These are phyloP conservation scores for Sordaria brevicollis DNA, from an alignment of 495 filamentous ascomycete species.

Conservation along the genomic window DNA sequence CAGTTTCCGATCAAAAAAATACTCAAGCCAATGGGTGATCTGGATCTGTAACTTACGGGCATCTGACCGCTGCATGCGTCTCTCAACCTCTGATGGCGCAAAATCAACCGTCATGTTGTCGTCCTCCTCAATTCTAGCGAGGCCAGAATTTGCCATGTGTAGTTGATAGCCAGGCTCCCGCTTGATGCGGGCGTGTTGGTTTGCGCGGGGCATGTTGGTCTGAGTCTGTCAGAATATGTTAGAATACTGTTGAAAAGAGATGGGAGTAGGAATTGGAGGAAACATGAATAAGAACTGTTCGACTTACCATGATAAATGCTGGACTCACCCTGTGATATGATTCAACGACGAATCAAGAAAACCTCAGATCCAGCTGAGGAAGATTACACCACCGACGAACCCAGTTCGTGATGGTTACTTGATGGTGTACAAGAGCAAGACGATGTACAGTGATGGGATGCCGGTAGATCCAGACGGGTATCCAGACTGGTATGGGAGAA, in stretches of 20 bases:
- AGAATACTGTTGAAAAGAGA: background rate
- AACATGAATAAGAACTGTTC: background rate
- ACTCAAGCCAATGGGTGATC: background rate
- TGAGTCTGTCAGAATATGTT: background rate
- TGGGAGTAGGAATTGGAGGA: background rate
- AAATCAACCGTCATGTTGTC: background rate
- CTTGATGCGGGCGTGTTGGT: background rate
- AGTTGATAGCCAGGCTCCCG: background rate
- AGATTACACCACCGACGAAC: background rate
- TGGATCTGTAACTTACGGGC: conserved; percentile 16
- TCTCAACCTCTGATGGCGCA: background rate
- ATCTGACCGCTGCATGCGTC: conserved; percentile 5
- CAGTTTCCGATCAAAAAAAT: background rate
- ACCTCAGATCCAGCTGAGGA: background rate
- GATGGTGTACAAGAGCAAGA: background rate
- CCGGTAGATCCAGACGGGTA: background rate
- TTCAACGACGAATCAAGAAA: background rate
- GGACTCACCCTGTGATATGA: background rate
- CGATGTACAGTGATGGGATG: background rate
- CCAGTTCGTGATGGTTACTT: background rate
- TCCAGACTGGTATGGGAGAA: background rate
- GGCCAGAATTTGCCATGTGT: background rate
- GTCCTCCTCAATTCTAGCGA: background rate
- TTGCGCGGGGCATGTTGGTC: background rate
- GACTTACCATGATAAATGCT: background rate